Base-by-base conservation (phyloP, 2,329 filamentous ascomycete species). In the Epichloe uncinata region DNA sequence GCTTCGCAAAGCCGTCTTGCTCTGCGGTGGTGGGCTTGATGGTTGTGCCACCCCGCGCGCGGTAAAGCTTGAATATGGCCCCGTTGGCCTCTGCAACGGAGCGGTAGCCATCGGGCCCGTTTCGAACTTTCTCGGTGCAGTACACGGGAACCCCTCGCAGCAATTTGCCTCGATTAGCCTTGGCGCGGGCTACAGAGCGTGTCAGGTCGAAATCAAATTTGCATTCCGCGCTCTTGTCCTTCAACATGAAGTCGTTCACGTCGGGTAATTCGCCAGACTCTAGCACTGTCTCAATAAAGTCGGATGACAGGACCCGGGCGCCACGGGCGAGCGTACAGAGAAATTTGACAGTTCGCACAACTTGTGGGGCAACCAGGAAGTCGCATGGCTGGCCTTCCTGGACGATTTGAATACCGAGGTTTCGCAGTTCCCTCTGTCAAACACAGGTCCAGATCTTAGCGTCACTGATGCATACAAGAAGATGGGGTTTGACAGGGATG, bases 341-440 rank as follows among this genome's bases (percentile, higher is more conserved):
- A 62, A 98, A 98, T 62, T 98, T 98, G 63, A 87, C 82, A 0
- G 93, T 98, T 37, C 93, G 84, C 35, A 96, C 79, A 53, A 97
- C 81, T 41, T 81, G 78, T 1, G 91, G 93, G 3, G 91, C 91
- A 35, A 88, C 89, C 11, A 98, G 78, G 63, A 95, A 87, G 58
- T 91, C 87, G 63, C 87, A 93, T 42, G 79, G 76, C 45, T 79
- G 77, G 26, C 81, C 81, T 60, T 95, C 86, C 57, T 84, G 76
- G 4, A 87, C 84, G 20, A 95, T 79, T 56, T 82, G 75, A 50
- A 98, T 86, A 7, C 93, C 93, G 36, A 97, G 70, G 43, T 85
- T 80, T 53, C 90, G 85, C 50, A 98, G 74, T 68, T 85, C 85
- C 69, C 77, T 82, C 87, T 94, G 59, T 53, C 20, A 15, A 49